A percentile compares a stretch with the other conserved stretches of the same genome.
These are phyloP conservation scores for Caloboletus firmus DNA, from an alignment of 1,284 basidiomycete species.

Conservation along the genomic window DNA sequence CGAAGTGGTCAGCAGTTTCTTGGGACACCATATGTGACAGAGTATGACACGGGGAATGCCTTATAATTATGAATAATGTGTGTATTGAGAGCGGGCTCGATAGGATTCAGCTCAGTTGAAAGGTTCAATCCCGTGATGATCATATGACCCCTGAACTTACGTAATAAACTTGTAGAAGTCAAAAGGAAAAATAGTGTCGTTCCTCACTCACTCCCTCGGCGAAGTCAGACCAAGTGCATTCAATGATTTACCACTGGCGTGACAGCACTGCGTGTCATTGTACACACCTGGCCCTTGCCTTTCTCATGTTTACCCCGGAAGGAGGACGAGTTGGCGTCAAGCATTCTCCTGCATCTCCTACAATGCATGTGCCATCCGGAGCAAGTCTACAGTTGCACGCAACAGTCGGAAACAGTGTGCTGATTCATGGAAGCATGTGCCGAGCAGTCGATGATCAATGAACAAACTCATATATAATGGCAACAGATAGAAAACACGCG, in stretches of 20 bases:
- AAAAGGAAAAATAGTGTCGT: neutral
- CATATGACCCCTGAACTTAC: neutral
- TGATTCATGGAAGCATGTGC: too few relatives aligned
- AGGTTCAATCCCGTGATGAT: neutral
- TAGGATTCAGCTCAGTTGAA: neutral
- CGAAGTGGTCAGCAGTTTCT: neutral
- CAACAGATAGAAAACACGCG: too few relatives aligned
- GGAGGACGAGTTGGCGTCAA: neutral
- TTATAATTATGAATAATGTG: neutral
- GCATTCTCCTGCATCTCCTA: neutral
- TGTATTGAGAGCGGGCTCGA: neutral
- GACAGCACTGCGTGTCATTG: too few relatives aligned
- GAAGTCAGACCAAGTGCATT: neutral
- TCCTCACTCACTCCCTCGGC: too few relatives aligned
- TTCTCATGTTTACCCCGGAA: too few relatives aligned
- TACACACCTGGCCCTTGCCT: too few relatives aligned
- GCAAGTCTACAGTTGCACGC: neutral
- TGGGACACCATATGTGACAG: neutral
- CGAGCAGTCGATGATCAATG: too few relatives aligned
- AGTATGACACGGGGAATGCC: neutral
- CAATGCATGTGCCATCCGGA: neutral
- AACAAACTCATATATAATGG: too few relatives aligned
- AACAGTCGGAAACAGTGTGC: too few relatives aligned
- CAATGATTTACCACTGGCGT: too few relatives aligned
- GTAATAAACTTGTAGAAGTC: too few relatives aligned